Evolutionary conservation across 2,329 filamentous ascomycete genomes (phyloP), one percentile per base, ranked within the genome.

Genomic region (Pseudonectria buxi): DNA sequence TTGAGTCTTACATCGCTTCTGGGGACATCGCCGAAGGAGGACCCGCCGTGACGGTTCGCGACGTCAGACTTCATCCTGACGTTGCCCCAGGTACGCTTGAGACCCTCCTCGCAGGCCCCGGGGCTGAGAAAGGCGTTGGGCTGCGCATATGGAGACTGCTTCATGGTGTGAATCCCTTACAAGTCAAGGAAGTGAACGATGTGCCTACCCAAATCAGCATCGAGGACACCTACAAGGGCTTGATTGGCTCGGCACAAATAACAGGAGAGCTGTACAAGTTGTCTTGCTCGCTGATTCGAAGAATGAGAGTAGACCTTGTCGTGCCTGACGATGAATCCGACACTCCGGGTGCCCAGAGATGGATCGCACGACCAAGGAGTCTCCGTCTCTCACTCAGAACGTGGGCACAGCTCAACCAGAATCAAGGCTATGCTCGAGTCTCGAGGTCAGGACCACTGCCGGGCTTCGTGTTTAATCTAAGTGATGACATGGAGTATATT

Each of bases 161-260:
- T 3, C 82, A 95, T 56, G 90, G 89, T 6, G 69, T 87, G 18
- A 90, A 96, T 56, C 64, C 78, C 34, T 70, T 74, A 1, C 79
- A 86, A 39, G 87, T 96, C 13, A 78, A 79, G 32, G 71, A 79
- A 43, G 83, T 79, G 2, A 76, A 76, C 47, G 74, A 79, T 29
- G 62, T 94, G 2, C 90, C 90, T 0, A 79, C 78, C 2, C 89
- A 95, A 59, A 94, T 96, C 55, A 92, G 86, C 58, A 92, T 96
- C 44, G 90, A 96, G 56, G 89, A 96, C 61, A 92, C 87, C 12
- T 96, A 94, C 57, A 72, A 76, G 15, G 77, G 79, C 12, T 66
- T 95, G 2, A 75, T 83, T 46, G 78, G 71, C 0, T 56, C 82
- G 33, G 59, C 75, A 1, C 72, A 80, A 39, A 77, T 94, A 22